Conservation (phyloP, 1,284 basidiomycete species). For the Wallemia ichthyophaga region DNA sequence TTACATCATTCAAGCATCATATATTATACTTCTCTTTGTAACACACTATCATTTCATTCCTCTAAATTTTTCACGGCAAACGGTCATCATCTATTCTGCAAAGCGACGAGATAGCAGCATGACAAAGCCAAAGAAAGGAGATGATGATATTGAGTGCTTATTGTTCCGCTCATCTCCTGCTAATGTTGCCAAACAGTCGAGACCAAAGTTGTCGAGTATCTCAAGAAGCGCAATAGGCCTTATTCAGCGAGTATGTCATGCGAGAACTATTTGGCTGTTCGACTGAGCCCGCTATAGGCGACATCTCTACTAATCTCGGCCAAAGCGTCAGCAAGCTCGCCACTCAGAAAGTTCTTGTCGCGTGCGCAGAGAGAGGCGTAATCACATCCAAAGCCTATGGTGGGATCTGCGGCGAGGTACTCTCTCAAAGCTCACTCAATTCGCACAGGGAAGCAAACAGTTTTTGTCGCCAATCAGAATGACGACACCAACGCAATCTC, state of each 20-base stretch:
- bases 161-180: not conserved
- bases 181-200: not conserved
- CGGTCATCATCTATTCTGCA: no score
- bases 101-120: not conserved
- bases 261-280: not conserved
- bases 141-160: not conserved
- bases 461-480: not conserved
- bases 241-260: not conserved
- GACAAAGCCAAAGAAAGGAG: not conserved
- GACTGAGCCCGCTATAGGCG: not conserved
- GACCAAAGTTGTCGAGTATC: not conserved
- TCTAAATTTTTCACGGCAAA: not conserved
- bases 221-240: not conserved
- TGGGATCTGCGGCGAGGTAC: not conserved
- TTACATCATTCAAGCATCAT: not conserved
- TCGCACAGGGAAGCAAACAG: not conserved
- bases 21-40: not conserved
- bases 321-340: not conserved
- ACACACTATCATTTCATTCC: not conserved
- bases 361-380: not conserved
- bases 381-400: not conserved
- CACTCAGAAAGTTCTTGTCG: not conserved
- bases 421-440: not conserved
- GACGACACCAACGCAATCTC: not conserved
- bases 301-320: not conserved